Conservation (phyloP, 805 yeast genomes). For the Ascoidea tarda region DNA sequence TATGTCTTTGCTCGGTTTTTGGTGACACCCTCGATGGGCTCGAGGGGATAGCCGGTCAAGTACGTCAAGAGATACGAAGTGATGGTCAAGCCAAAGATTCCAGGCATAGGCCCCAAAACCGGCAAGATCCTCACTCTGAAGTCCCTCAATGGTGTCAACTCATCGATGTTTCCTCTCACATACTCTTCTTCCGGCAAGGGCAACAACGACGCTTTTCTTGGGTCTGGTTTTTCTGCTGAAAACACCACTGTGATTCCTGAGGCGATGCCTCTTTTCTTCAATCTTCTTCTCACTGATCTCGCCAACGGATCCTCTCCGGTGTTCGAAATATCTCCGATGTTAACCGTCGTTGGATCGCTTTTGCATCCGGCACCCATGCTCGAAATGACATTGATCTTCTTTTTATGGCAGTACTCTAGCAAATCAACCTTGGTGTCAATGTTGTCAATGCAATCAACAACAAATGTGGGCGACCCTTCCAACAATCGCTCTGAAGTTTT, state of each 20-base stretch:
- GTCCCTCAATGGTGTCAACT: constrained; percentile 73
- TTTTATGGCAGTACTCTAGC: constrained; percentile 52
- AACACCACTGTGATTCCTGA: constrained; percentile 77
- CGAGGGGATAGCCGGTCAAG: constrained; percentile 80
- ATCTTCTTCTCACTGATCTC: constrained; percentile 70
- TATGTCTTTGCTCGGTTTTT: constrained; percentile 76
- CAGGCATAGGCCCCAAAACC: constrained; percentile 94
- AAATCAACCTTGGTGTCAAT: constrained; percentile 94
- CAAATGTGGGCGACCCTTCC: constrained; percentile 51
- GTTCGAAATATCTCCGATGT: constrained; percentile 74
- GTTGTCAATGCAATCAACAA: constrained; percentile 94
- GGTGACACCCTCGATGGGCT: constrained; percentile 61
- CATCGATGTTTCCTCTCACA: constrained; percentile 71
- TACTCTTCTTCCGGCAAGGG: constrained; percentile 78
- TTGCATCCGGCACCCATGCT: constrained; percentile 98
- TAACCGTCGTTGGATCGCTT: constrained; percentile 86
- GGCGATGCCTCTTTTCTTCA: constrained; percentile 65
- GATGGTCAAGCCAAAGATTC: constrained; percentile 82
- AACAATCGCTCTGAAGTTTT: constrained; percentile 51
- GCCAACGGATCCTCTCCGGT: constrained; percentile 94
- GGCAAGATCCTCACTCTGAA: constrained; percentile 93
- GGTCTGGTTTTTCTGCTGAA: constrained; percentile 94
- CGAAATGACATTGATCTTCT: constrained; percentile 56
- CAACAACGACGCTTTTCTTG: constrained; percentile 74
- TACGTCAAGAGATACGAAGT: constrained; percentile 72